A percentile compares a stretch with the other conserved stretches of the same genome.
Evolutionary conservation across 768 basidiomycete species (phyloP).

Genomic region (Suillus weaverae): DNA sequence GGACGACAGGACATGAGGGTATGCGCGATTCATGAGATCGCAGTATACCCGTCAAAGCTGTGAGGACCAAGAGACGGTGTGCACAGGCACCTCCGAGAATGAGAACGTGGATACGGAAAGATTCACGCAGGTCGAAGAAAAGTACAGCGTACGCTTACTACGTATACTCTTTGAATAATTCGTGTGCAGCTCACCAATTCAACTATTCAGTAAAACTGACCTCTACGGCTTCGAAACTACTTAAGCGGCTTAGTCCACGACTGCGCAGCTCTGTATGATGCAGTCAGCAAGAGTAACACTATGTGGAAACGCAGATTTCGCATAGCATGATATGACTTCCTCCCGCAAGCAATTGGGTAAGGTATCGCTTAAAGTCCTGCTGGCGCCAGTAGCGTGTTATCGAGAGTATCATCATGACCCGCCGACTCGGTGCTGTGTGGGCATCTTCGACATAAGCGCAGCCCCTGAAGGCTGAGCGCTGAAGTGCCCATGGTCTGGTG

Average conservation of each 20-base stretch:
- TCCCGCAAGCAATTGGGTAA: too few species aligned
- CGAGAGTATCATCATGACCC: not conserved
- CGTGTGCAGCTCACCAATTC: not conserved
- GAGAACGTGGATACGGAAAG: not conserved
- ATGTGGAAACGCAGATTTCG: too few species aligned
- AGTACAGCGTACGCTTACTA: not conserved
- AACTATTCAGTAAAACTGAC: not conserved
- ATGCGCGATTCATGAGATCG: not conserved
- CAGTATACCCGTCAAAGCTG: not conserved
- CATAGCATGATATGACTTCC: too few species aligned
- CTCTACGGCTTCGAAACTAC: too few species aligned
- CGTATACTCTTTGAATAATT: not conserved
- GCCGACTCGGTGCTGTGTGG: not conserved
- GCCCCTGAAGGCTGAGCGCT: not conserved
- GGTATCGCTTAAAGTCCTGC: too few species aligned
- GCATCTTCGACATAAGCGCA: not conserved
- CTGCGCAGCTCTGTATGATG: too few species aligned
- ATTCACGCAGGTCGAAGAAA: not conserved
- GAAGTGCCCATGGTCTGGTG: not conserved
- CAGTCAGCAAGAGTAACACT: too few species aligned
- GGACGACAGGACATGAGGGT: not conserved
- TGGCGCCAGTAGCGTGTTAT: not conserved
- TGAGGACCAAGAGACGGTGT: not conserved
- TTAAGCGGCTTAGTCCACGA: too few species aligned
- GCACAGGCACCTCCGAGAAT: not conserved